These are phyloP conservation scores for Cryptococcus sp. DNA, from an alignment of 1,284 basidiomycete genomes.

Conservation along the genomic window DNA sequence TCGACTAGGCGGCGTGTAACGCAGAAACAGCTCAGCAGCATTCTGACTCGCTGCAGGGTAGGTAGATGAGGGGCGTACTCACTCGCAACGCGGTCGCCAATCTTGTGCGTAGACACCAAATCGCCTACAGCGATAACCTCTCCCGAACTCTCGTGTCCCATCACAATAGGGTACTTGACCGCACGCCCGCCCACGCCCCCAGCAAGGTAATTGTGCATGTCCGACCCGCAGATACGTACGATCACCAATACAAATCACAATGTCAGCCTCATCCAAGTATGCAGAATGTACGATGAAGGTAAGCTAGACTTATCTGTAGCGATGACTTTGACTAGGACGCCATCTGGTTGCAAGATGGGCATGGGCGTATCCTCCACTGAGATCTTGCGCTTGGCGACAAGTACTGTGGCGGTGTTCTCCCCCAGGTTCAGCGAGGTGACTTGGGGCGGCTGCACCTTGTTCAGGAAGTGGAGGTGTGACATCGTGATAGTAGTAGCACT, in stretches of 20 bases:
- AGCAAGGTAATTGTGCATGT: slow-evolving; percentile 47
- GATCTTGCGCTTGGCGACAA: slow-evolving; percentile 45
- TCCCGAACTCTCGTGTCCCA: slow-evolving; percentile 52
- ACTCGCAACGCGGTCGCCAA: slow-evolving; percentile 57
- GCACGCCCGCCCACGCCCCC: slow-evolving; percentile 50
- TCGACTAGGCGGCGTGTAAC: slow-evolving; percentile 55
- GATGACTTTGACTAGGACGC: slow-evolving; percentile 47
- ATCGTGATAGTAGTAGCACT: slow-evolving; percentile 15
- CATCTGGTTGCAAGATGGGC: slow-evolving; percentile 49
- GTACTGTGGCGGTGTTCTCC: slow-evolving; percentile 39
- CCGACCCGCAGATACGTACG: slow-evolving; percentile 47
- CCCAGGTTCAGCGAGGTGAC: slow-evolving; percentile 39
- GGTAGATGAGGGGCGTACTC: slow-evolving; percentile 12
- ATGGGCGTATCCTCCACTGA: slow-evolving; percentile 34
- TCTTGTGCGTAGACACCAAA: slow-evolving; percentile 45
- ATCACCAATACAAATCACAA: neutral
- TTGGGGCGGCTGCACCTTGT: slow-evolving; percentile 39
- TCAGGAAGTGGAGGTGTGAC: slow-evolving; percentile 42
- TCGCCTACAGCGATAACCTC: slow-evolving; percentile 51
- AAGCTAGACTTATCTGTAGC: slow-evolving; percentile 35
- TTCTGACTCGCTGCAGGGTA: neutral
- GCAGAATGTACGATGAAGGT: neutral
- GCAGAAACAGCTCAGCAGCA: slow-evolving; percentile 1
- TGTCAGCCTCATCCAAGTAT: slow-evolving; percentile 5
- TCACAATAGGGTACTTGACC: slow-evolving; percentile 49